Evolutionary conservation across 164 flowering plant genomes (phyloP).

Genomic region (Berberis vulgaris): DNA sequence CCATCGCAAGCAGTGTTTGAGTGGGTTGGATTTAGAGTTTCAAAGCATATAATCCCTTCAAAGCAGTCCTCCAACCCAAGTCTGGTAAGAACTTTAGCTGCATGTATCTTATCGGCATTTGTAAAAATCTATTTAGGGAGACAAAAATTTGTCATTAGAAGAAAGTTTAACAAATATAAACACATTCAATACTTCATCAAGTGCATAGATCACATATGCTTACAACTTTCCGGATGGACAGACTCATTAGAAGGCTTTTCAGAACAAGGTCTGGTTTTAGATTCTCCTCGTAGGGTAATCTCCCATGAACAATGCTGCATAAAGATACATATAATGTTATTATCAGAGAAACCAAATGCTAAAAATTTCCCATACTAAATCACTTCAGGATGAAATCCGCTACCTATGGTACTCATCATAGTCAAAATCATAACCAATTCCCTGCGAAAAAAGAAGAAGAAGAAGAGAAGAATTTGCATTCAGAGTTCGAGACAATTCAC

Average conservation of each 20-base stretch:
- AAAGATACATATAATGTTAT: background rate
- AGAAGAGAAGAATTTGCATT: background rate
- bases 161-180: background rate
- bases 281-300: slow-evolving; percentile 54
- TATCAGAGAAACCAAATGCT: background rate
- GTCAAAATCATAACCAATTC: slow-evolving; percentile 68
- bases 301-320: slow-evolving; percentile 77
- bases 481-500: background rate
- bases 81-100: slow-evolving; percentile 44
- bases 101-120: slow-evolving; percentile 73
- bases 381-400: background rate
- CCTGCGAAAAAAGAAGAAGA: slow-evolving; percentile 32
- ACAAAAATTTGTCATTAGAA: background rate
- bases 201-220: slow-evolving; percentile 16
- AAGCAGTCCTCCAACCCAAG: slow-evolving; percentile 92
- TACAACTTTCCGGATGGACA: slow-evolving; percentile 80
- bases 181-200: background rate
- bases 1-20: slow-evolving; percentile 10
- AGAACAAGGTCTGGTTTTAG: slow-evolving; percentile 74
- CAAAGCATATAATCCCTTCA: slow-evolving; percentile 80
- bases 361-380: too few relatives aligned
- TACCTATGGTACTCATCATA: slow-evolving; percentile 84
- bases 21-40: slow-evolving; percentile 51
- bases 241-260: slow-evolving; percentile 48
- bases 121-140: slow-evolving; percentile 55